A percentile compares a stretch with the other conserved stretches of the same genome.
phyloP scores from a whole-genome alignment of 75 land plant species.

The Sequoia sempervirens region DNA sequence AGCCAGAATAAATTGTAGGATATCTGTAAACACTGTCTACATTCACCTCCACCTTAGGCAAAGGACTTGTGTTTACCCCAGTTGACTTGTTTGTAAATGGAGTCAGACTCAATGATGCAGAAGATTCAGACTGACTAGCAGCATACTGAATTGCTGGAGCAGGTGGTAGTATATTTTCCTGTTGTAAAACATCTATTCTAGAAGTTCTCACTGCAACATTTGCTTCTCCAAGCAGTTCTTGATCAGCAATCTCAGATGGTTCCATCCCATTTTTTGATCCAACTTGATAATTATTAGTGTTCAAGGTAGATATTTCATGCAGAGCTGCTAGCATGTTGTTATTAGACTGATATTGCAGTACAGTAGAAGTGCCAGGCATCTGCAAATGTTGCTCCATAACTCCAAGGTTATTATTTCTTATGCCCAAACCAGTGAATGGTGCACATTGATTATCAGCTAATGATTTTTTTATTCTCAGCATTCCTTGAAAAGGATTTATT shows the following conservation, averaged over 20 bases:
- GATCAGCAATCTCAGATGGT: neutral
- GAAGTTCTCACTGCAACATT: neutral
- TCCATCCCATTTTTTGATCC: neutral
- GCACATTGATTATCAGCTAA: neutral
- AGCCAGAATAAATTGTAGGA: neutral
- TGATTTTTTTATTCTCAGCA: neutral
- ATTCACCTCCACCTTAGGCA: neutral
- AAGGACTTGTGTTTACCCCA: neutral
- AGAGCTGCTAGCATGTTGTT: neutral
- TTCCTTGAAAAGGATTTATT: neutral
- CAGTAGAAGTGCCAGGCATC: neutral
- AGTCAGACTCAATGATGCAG: neutral
- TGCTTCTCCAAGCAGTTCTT: neutral
- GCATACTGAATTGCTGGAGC: neutral
- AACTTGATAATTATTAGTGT: conserved; percentile 4
- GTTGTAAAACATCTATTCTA: neutral
- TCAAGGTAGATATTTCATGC: neutral
- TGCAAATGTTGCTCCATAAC: neutral
- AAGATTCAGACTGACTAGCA: conserved; percentile 4
- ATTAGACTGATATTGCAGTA: neutral
- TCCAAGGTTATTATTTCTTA: neutral
- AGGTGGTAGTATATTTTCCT: neutral
- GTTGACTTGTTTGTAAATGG: neutral
- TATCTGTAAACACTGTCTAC: neutral
- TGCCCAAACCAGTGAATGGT: neutral